phyloP scores from a whole-genome alignment of 2,329 filamentous ascomycete genomes.

The Incumbomyces delicatus region DNA sequence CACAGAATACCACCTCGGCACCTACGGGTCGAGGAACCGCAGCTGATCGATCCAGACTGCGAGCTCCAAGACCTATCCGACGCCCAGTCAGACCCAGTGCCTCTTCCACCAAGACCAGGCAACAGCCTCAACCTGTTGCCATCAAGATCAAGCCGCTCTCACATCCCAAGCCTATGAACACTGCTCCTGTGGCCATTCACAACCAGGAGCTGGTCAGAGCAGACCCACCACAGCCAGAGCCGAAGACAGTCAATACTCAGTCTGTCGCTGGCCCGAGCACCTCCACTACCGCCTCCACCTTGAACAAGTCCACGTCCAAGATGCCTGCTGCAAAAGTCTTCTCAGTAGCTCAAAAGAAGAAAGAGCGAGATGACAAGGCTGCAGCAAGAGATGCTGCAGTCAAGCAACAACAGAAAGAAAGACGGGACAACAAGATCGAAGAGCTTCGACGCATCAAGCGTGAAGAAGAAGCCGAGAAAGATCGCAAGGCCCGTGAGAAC shows the following conservation, averaged over 20 bases:
- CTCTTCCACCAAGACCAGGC: conserved; percentile 29
- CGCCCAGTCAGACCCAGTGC: conserved; percentile 25
- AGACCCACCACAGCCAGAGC: conserved; percentile 35
- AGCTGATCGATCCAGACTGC: conserved; percentile 15
- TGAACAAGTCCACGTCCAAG: background rate
- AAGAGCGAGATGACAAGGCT: conserved; percentile 71
- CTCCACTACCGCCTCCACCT: conserved; percentile 19
- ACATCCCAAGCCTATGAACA: conserved; percentile 36
- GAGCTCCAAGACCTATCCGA: conserved; percentile 26
- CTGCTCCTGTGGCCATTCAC: conserved; percentile 47
- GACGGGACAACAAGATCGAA: conserved; percentile 53
- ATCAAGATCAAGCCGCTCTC: conserved; percentile 41
- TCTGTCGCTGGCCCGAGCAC: conserved; percentile 46
- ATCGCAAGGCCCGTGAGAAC: conserved; percentile 37
- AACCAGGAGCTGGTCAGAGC: conserved; percentile 49
- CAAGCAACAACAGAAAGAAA: conserved; percentile 71
- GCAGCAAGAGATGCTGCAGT: conserved; percentile 68
- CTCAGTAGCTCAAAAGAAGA: conserved; percentile 58
- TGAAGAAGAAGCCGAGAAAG: conserved; percentile 50
- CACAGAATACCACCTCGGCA: no score
- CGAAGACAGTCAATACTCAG: conserved; percentile 57
- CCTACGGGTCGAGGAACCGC: background rate
- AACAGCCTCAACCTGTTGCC: conserved; percentile 33
- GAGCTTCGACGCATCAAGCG: conserved; percentile 55
- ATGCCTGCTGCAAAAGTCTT: background rate